These are phyloP conservation scores for Podospora conica DNA, from an alignment of 495 filamentous ascomycete genomes.

Conservation along the genomic window DNA sequence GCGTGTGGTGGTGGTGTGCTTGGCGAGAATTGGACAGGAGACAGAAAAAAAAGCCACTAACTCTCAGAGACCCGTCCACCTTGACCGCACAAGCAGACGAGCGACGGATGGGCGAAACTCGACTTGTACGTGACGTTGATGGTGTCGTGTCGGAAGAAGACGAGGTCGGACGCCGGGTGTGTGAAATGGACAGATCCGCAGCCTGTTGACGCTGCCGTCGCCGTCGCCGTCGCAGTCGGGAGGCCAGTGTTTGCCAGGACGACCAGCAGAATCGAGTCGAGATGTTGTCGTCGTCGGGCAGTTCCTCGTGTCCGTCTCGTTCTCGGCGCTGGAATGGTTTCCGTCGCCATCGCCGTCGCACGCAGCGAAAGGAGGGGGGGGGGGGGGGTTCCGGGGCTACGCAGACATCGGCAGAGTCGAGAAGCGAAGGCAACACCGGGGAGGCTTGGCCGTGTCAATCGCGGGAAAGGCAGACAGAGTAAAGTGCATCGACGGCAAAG, in stretches of 20 bases:
- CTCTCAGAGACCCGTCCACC: constrained; percentile 15
- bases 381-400: not conserved
- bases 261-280: no score
- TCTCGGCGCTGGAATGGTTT: not conserved
- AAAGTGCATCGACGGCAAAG: not conserved
- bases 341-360: constrained; percentile 6
- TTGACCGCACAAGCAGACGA: constrained; percentile 24
- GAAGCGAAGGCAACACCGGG: not conserved
- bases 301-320: not conserved
- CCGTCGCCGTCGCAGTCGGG: not conserved
- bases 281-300: not conserved
- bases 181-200: constrained; percentile 15
- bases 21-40: not conserved
- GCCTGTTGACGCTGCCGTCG: no score
- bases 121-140: constrained; percentile 27
- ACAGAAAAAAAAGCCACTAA: constrained; percentile 14
- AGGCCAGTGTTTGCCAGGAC: not conserved
- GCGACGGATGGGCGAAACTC: constrained; percentile 15
- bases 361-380: constrained; percentile 2
- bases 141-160: constrained; percentile 20
- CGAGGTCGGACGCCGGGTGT: constrained; percentile 12
- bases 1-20: not conserved
- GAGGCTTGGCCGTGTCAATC: not conserved
- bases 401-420: constrained; percentile 1
- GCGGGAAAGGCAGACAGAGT: not conserved